These are phyloP conservation scores for Grifola frondosa DNA, from an alignment of 1,284 basidiomycete species.

Conservation along the genomic window DNA sequence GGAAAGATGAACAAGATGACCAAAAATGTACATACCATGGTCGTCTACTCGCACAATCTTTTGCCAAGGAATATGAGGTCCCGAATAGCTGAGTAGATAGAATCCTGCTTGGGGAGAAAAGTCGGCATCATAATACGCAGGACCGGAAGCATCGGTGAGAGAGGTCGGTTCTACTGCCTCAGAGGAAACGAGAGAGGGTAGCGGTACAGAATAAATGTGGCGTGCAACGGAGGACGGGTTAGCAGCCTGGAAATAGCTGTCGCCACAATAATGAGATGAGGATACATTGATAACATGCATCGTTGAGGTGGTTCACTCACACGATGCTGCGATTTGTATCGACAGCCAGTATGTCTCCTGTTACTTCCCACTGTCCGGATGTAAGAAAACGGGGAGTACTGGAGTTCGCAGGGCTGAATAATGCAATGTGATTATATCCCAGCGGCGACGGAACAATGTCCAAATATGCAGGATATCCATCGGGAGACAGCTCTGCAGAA, in stretches of 20 bases:
- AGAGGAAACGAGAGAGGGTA: slow-evolving; percentile 46
- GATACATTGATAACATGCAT: not conserved
- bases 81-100: slow-evolving; percentile 79
- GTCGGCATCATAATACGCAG: slow-evolving; percentile 63
- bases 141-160: slow-evolving; percentile 65
- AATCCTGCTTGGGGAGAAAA: slow-evolving; percentile 87
- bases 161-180: slow-evolving; percentile 44
- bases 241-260: slow-evolving; percentile 87
- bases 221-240: slow-evolving; percentile 81
- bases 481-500: slow-evolving; percentile 41
- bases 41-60: slow-evolving; percentile 69
- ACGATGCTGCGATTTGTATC: slow-evolving; percentile 68
- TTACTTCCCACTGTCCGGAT: slow-evolving; percentile 88
- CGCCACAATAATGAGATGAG: not conserved
- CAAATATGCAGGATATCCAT: slow-evolving; percentile 67
- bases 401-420: slow-evolving; percentile 77
- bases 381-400: slow-evolving; percentile 81
- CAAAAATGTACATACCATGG: slow-evolving; percentile 42
- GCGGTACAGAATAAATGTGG: slow-evolving; percentile 76
- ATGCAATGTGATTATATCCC: slow-evolving; percentile 88
- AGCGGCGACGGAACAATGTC: slow-evolving; percentile 80
- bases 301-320: too few species aligned
- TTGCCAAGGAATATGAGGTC: slow-evolving; percentile 88
- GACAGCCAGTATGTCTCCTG: slow-evolving; percentile 69
- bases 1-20: not conserved